Evolutionary conservation across 2,329 filamentous ascomycete genomes (phyloP), one percentile per base, ranked within the genome.

Genomic region (Cryphonectria naterciae): DNA sequence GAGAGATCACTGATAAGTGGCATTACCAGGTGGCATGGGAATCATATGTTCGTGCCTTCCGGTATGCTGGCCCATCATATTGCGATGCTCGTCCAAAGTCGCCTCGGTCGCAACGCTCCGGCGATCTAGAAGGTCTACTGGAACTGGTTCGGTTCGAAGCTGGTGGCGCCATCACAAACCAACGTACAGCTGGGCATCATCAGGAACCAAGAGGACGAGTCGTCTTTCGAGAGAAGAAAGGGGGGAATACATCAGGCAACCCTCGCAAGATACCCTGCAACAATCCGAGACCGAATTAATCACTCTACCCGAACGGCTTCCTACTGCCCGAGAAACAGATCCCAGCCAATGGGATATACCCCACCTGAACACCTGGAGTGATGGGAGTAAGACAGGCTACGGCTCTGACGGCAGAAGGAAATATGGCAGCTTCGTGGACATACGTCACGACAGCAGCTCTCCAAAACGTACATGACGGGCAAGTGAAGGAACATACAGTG

Each of bases 31-130:
- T 41, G 65, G 35, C 2, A 67, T 70, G n/a, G 37, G 69, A 2
- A 70, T 70, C 7, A 35, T 65, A 3, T 70, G 69, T 25, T 39
- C 65, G 13, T 70, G 69, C 25, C 65, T 70, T 7, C 69, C 69
- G 52, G 65, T 68, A 19, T 65, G 60, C 60, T 70, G 69, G 69
- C 60, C 69, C 15, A 39, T 70, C 15, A 37, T 63, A 52, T 8
- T 25, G 17, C 19, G 22, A 22, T 10, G 35, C n/a, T 17, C 37
- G 32, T n/a, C 62, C 28, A 32, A 65, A 52, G 17, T 52, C 43
- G 41, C 41, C 28, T 28, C 54, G 7, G 19, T 15, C 54, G 28
- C 54, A 8, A 19, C 54, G 15, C 15, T 32, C 15, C 54, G 6
- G 7, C 28, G 28, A 17, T 58, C 54, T 8, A 8, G 25, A 15